Base-by-base conservation (phyloP, 139 green algal genomes). In the Volvox africanus region DNA sequence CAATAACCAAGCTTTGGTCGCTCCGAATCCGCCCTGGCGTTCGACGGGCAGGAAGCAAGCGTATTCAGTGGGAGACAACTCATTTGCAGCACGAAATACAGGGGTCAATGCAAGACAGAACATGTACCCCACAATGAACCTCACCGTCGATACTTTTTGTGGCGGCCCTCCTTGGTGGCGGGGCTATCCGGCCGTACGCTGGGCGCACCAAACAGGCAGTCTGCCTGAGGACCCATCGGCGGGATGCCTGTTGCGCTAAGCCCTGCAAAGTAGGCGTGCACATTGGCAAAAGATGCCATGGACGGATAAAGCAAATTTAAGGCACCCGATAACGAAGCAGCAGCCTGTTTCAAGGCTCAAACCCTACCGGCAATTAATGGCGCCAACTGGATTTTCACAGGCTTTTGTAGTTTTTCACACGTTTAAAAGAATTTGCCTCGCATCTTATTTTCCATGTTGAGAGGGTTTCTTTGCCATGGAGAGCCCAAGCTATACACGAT, bases 141-240 rank as follows among this genome's bases (percentile, higher is more conserved):
- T 13, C 30, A 89, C 84, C 69, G n/a, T 16, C 86, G 71, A 55
- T 77, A 90, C 86, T 90, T 90, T 81, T 90, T 90, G 30, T 83
- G 86, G 50, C 73, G 86, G 30, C 86, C 86, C 30, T 90, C 86
- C 32, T 90, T 90, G 18, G 50, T 83, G 11, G 86, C 86, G 16
- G 86, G 86, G 71, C 86, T 90, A 32, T 90, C 86, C 0, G 86
- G 86, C 21, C 86, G 44, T 2, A n/a, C 78, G 20, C 17, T 77
- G n/a, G 81, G 81, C 13, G 30, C 61, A 28, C 81, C 81, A 30
- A 87, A 87, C 55, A 87, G 81, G 81, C 81, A 87, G 1, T 87
- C 81, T 11, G 81, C 81, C 81, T 87, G 81, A 16, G 81, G 11
- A 17, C 80, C 80, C 22, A 6, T 30, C 22, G 80, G 16, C 50